phyloP scores from a whole-genome alignment of 805 yeast species.

The Nakazawaea wickerhamii region DNA sequence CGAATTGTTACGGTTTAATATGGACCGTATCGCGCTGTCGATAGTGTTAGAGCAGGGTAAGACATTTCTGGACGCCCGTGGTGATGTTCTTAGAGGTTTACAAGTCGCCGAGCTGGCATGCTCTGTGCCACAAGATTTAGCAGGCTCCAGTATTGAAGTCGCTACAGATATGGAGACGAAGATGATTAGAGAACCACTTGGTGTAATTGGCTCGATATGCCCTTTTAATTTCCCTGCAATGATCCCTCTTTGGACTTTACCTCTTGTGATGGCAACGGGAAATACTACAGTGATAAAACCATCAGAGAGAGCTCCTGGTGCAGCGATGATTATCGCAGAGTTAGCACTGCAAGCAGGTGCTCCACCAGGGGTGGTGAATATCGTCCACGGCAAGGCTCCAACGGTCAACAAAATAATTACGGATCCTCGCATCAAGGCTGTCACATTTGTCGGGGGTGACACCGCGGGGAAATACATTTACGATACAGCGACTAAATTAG shows the following conservation, averaged over 20 bases:
- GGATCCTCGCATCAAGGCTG: constrained; percentile 70
- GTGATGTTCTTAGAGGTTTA: constrained; percentile 69
- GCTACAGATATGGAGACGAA: constrained; percentile 72
- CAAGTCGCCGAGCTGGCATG: constrained; percentile 79
- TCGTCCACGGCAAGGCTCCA: constrained; percentile 68
- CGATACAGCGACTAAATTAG: constrained; percentile 57
- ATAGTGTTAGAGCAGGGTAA: constrained; percentile 74
- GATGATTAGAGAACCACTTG: constrained; percentile 71
- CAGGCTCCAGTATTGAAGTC: constrained; percentile 61
- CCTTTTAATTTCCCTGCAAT: constrained; percentile 84
- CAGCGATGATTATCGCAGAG: constrained; percentile 69
- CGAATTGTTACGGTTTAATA: constrained; percentile 54
- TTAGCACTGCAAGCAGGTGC: constrained; percentile 68
- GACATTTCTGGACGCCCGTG: constrained; percentile 68
- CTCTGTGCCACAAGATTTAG: constrained; percentile 55
- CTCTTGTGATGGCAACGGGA: constrained; percentile 62
- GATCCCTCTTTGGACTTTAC: constrained; percentile 70
- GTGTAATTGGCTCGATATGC: constrained; percentile 71
- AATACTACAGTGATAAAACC: constrained; percentile 69
- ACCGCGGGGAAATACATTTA: constrained; percentile 73
- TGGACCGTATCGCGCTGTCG: constrained; percentile 61
- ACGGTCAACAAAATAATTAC: constrained; percentile 67
- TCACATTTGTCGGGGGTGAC: constrained; percentile 77
- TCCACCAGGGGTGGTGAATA: constrained; percentile 67
- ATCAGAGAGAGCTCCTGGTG: constrained; percentile 77